phyloP scores from a whole-genome alignment of 2,329 filamentous ascomycete genomes.

The Rasamsonia emersonii region DNA sequence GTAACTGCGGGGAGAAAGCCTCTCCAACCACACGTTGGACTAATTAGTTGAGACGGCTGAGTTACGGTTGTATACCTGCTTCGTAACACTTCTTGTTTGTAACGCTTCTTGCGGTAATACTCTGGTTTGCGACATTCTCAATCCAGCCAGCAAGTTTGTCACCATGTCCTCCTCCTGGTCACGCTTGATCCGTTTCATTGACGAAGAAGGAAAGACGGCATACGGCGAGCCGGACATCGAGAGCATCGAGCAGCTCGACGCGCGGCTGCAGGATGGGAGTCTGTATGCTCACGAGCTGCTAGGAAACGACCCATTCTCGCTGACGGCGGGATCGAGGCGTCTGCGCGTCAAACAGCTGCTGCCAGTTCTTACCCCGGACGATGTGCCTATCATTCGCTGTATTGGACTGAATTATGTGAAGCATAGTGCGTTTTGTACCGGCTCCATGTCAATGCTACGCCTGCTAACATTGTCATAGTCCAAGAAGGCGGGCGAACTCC shows the following conservation, averaged over 20 bases:
- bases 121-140: too few species aligned
- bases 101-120: too few species aligned
- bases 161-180: too few species aligned
- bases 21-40: too few species aligned
- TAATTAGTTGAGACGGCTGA: too few species aligned
- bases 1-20: too few species aligned
- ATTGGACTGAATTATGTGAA: constrained; percentile 10
- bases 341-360: background rate
- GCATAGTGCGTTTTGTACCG: constrained; percentile 7
- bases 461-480: constrained; percentile 15
- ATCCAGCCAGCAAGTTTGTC: too few species aligned
- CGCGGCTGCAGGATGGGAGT: background rate
- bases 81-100: too few species aligned
- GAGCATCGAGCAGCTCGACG: background rate
- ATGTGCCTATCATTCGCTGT: constrained; percentile 9
- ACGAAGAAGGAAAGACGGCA: background rate
- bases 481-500: constrained; percentile 30
- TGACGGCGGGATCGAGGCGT: background rate
- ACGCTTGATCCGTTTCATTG: background rate
- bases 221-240: background rate
- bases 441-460: background rate
- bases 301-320: background rate
- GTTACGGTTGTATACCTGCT: too few species aligned
- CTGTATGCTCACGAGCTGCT: background rate
- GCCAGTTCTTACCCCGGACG: background rate